Conservation (phyloP, 148 eudicot genomes). For the Vaccinium macrocarpon region DNA sequence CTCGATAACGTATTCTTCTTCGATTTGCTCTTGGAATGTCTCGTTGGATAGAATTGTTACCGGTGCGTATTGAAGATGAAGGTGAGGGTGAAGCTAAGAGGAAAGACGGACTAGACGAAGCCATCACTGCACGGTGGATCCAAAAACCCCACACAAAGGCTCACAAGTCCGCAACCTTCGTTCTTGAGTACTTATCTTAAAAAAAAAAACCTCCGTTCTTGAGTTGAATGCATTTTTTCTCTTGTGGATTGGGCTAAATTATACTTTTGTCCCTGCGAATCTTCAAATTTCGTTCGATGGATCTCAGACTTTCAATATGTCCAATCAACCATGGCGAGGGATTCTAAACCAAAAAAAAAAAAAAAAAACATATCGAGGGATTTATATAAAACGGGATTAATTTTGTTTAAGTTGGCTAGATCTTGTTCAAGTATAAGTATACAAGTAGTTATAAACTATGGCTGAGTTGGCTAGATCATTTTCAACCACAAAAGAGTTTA, state of each 20-base stretch:
- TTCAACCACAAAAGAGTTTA: too few relatives aligned
- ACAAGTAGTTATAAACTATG: too few relatives aligned
- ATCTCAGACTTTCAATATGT: not conserved
- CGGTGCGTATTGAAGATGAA: not conserved
- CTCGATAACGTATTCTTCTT: conserved; percentile 13
- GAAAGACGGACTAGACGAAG: conserved; percentile 8
- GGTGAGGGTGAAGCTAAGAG: conserved; percentile 14
- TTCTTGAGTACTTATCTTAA: too few relatives aligned
- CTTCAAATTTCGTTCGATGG: not conserved
- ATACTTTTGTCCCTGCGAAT: not conserved
- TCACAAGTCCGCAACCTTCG: too few relatives aligned
- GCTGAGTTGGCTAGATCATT: too few relatives aligned
- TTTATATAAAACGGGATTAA: too few relatives aligned
- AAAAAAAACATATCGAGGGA: not conserved
- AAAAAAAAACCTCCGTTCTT: too few relatives aligned
- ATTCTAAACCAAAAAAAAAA: too few relatives aligned
- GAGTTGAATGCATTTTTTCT: too few relatives aligned
- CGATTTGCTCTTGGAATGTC: not conserved
- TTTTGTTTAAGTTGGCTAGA: too few relatives aligned
- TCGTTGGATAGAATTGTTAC: not conserved
- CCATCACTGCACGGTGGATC: conserved; percentile 6
- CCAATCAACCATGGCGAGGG: not conserved
- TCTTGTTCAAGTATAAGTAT: too few relatives aligned
- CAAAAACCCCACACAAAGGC: not conserved
- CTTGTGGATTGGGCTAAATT: not conserved